Conservation (phyloP, 257 asterid species). For the Lithospermum erythrorhizon region DNA sequence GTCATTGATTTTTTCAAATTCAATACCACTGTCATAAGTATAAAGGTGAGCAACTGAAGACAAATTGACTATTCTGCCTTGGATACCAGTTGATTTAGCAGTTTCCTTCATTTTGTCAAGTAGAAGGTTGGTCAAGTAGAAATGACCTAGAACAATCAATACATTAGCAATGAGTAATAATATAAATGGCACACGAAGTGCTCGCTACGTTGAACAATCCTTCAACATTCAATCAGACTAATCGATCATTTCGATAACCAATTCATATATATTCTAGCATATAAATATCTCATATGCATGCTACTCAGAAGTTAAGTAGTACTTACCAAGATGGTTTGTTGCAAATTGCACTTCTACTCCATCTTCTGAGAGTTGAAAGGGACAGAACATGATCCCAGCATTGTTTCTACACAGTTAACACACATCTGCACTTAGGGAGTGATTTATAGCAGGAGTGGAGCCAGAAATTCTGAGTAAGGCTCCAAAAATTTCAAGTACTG, state of each 20-base stretch:
- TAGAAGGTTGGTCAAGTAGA: slow-evolving; percentile 43
- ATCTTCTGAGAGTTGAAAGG: slow-evolving; percentile 43
- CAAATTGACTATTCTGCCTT: slow-evolving; percentile 54
- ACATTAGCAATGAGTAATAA: too few relatives aligned
- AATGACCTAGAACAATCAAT: slow-evolving; percentile 32
- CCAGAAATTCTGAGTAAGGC: too few relatives aligned
- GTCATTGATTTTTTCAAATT: slow-evolving; percentile 44
- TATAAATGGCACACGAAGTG: too few relatives aligned
- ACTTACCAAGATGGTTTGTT: slow-evolving; percentile 44
- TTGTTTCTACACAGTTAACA: slow-evolving; percentile 29
- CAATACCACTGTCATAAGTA: slow-evolving; percentile 30
- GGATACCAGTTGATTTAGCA: slow-evolving; percentile 33
- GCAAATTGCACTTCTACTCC: slow-evolving; percentile 57
- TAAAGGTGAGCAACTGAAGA: slow-evolving; percentile 38
- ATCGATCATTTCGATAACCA: too few relatives aligned
- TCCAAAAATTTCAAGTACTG: too few relatives aligned
- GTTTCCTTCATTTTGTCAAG: slow-evolving; percentile 48
- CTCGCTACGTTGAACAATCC: too few relatives aligned
- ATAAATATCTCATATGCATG: too few relatives aligned
- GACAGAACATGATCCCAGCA: slow-evolving; percentile 52
- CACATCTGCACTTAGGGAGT: not conserved
- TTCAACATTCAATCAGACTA: too few relatives aligned
- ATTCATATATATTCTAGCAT: too few relatives aligned
- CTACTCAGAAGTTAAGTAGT: too few relatives aligned
- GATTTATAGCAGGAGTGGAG: not conserved